These are phyloP conservation scores for Cordyceps javanica DNA, from an alignment of 2,329 filamentous ascomycete species.

Conservation along the genomic window DNA sequence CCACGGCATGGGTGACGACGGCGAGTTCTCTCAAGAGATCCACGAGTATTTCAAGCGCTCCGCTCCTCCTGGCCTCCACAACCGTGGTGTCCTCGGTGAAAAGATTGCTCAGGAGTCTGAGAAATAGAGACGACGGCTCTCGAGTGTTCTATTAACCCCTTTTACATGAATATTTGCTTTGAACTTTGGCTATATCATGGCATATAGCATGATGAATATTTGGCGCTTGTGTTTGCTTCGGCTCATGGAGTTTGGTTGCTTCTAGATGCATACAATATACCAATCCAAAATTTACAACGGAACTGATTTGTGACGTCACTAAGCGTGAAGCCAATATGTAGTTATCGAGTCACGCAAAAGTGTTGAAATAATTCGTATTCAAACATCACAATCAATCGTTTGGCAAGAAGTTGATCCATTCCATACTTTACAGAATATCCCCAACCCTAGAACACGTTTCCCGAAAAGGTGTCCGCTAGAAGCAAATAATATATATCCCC, in stretches of 20 bases:
- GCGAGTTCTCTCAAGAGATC: constrained; percentile 48
- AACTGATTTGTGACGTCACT: too few relatives aligned
- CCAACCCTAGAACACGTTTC: neutral
- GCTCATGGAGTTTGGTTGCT: neutral
- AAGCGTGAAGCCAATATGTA: too few relatives aligned
- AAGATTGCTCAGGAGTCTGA: constrained; percentile 19
- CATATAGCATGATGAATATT: neutral
- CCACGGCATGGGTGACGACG: constrained; percentile 34
- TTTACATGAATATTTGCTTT: neutral
- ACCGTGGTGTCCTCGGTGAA: constrained; percentile 23
- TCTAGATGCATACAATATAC: neutral
- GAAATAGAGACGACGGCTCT: constrained; percentile 11
- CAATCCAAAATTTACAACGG: too few relatives aligned
- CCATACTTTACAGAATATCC: too few relatives aligned
- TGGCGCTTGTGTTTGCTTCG: neutral
- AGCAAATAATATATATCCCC: neutral
- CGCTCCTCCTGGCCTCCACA: constrained; percentile 22
- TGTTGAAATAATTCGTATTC: too few relatives aligned
- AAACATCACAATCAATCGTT: too few relatives aligned
- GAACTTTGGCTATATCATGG: neutral
- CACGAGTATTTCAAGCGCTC: constrained; percentile 48
- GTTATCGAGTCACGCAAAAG: too few relatives aligned
- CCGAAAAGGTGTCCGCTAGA: neutral
- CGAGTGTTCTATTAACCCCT: constrained; percentile 4
- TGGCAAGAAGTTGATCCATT: too few relatives aligned